Evolutionary conservation across 208 protist genomes (phyloP), one percentile per base, ranked within the genome.

Genomic region (Leishmania braziliensis): DNA sequence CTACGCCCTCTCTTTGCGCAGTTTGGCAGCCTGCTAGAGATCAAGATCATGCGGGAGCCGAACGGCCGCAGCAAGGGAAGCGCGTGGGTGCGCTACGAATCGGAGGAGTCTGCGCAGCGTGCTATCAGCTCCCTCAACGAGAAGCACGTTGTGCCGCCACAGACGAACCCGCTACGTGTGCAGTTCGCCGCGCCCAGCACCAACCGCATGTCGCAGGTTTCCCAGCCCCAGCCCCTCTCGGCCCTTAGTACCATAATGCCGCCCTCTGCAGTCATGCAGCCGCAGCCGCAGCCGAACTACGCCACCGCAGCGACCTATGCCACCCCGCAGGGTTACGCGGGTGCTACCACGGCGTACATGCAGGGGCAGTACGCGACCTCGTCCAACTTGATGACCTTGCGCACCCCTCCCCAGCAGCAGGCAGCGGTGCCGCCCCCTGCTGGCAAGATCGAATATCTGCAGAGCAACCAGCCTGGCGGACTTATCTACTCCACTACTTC

Each of bases 11-110:
- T 96, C 20, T 96, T 97, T 80, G 83, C 80, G 26, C 86, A 87
- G 14, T 96, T 93, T 60, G 95, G 95, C 29, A 60, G 63, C 8
- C 85, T 96, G 48, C 85, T 96, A 58, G 95, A 96, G 75, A 88
- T 97, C 39, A 92, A 92, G 72, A 94, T 97, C 68, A 96, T 97
- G 93, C 90, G 93, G 46, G 93, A 96, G 86, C 69, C 81, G 9
- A 87, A 90, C 50, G 92, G 91, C 60, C 91, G 93, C 60, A 93
- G 89, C 73, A 95, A 95, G 65, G 93, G 91, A 69, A 94, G 90
- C 71, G 95, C 92, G 43, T 97, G 91, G 92, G 95, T 97, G 63
- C 88, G 91, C 65, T 97, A 96, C 82, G 91, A 91, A 62, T 81
- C 75, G 23, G 84, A 92, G 82, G 88, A 91, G 75, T 87, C 84